Evolutionary conservation across 2,329 filamentous ascomycete genomes (phyloP), one percentile per base, ranked within the genome.

Genomic region (Tolypocladium inflatum): DNA sequence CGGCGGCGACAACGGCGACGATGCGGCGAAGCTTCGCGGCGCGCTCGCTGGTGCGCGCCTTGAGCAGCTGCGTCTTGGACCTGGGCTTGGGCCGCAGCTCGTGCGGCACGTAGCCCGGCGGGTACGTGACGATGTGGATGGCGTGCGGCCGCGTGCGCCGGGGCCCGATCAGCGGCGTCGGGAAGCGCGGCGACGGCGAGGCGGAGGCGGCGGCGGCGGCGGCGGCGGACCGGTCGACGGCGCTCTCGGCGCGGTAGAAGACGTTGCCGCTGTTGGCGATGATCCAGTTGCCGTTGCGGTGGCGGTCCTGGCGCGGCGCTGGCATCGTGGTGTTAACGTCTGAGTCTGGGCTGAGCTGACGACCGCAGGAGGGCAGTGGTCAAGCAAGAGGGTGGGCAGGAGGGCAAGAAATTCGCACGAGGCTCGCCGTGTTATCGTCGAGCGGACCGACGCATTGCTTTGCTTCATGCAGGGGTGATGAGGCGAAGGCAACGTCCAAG

Each of bases 41-140:
- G 0, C 21, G 21, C 30, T 54, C 54, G 38, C 30, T 57, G 39
- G 50, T 43, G 19, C 53, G 35, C 8, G 42, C 41, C 41, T 37
- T 54, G 43, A 59, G 57, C 21, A 51, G 42, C 33, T 43, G 54
- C 9, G 56, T 43, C 33, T 50, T 54, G 17, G 54, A 55, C 15
- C 38, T 61, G 37, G 57, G 41, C 53, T 58, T 59, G 23, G 62
- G 58, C 17, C 76, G 73, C 51, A 79, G 64, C 58, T 80, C 78
- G 59, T 72, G 71, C 21, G 78, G 78, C 30, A 79, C 68, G 65
- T 76, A 76, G 56, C 74, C 74, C 2, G 73, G 64, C 3, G 74
- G 74, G 57, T 72, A 76, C 35, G 73, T 75, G 60, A 75, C 63
- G 56, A 76, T 73, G 66, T 76, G 73, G 57, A 76, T 76, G 42